Evolutionary conservation across 2,329 filamentous ascomycete genomes (phyloP), one percentile per base, ranked within the genome.

Genomic region (Colletotrichum tabaci): DNA sequence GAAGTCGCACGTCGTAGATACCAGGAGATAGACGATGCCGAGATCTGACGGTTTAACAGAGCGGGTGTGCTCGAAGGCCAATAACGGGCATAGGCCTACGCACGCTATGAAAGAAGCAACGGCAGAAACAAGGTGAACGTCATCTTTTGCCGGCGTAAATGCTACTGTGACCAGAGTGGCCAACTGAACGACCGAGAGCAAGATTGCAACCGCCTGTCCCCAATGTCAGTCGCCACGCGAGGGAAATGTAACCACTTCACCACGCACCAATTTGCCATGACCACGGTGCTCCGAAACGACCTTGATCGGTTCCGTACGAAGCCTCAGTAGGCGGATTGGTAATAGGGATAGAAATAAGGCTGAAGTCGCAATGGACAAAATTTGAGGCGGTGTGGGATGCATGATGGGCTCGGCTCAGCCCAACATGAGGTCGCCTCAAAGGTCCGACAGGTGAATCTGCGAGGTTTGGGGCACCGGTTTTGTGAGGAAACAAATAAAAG

Each of bases 41-140:
- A 68, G 60, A 26, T 65, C 52, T 18, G 66, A 68, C 8, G 66
- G 66, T 26, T 7, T 68, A n/a, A 65, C 16, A 2, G 66, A 65
- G 4, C 61, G 35, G 35, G 50, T n/a, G 40, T 68, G 61, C 21
- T 68, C 66, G 3, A 68, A 12, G 12, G 40, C 46, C 2, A 68
- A 23, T 35, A 68, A 16, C 15, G 61, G 52, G 7, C 50, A 64
- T 1, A 68, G 61, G 18, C 61, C 52, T 23, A 68, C 38, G 26
- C 16, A 38, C 12, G 61, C 61, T 6, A 58, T 4, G 9, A 57
- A 35, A 1, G 66, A 58, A 7, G 18, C 6, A 4, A 53, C 52
- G 1, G 66, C 26, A 40, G 61, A 44, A 15, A 38, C 4, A 23
- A 49, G 30, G 30, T 9, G 30, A 2, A 35, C 9, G 30, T 35